Percentiles rank a stretch among this genome's conserved stretches.
Conservation (phyloP, 148 eudicot genomes). For the Silene conica region DNA sequence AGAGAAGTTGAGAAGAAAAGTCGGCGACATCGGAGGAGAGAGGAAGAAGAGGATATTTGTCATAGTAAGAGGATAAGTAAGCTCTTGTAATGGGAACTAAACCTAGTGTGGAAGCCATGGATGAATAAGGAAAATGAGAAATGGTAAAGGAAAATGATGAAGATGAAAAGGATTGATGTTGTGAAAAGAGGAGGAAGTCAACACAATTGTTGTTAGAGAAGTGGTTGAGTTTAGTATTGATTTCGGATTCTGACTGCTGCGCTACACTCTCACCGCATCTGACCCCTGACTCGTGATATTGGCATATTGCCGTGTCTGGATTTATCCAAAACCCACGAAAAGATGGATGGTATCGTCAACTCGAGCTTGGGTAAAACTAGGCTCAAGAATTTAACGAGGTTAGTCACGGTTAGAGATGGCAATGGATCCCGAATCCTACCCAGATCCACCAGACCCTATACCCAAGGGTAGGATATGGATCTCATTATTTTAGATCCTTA, state of each 20-base stretch:
- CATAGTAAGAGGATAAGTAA: slow-evolving; percentile 70
- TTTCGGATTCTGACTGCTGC: not conserved
- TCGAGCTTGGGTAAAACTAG: too few relatives aligned
- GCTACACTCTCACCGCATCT: not conserved
- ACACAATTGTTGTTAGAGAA: not conserved
- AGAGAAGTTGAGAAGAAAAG: slow-evolving; percentile 47
- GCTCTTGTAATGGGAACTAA: slow-evolving; percentile 89
- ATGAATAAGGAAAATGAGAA: not conserved
- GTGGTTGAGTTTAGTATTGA: not conserved
- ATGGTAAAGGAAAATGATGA: not conserved
- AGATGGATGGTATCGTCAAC: too few relatives aligned
- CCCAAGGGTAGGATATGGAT: too few relatives aligned
- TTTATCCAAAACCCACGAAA: too few relatives aligned
- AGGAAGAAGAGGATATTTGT: slow-evolving; percentile 60
- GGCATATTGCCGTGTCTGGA: too few relatives aligned
- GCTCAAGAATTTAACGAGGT: too few relatives aligned
- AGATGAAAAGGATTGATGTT: not conserved
- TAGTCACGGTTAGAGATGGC: too few relatives aligned
- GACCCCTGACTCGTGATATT: too few relatives aligned
- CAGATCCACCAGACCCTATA: too few relatives aligned
- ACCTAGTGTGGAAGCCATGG: slow-evolving; percentile 73
- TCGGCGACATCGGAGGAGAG: slow-evolving; percentile 58
- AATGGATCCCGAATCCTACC: too few relatives aligned
- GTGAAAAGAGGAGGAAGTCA: not conserved
- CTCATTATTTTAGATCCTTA: too few relatives aligned